Base-by-base conservation (phyloP, 129 eudicot genomes). In the Ambrosia artemisiifolia region DNA sequence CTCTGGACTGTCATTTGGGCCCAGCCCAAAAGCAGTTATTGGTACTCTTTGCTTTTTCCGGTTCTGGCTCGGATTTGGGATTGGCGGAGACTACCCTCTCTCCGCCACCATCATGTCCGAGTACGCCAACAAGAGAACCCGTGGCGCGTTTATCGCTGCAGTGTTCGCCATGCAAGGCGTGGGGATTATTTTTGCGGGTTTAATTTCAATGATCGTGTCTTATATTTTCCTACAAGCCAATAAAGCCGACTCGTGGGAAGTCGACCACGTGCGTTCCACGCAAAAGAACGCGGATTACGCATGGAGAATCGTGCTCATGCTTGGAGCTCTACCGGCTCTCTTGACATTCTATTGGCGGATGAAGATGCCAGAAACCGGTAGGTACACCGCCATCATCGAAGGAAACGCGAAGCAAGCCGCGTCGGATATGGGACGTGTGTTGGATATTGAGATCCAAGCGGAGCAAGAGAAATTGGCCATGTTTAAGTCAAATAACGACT, bases 41-140 rank as follows among this genome's bases (percentile, higher is more conserved):
- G 24, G 62, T 1, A 87, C 89, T 0, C 80, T 87, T 12, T 84
- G 93, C 55, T 87, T 87, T 69, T 87, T 87, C 36, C 64, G 90
- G 19, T 84, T 87, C 61, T 87, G 94, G 94, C 84, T 85, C 0
- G 94, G 94, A 1, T 87, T 87, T 43, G 94, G 94, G 42, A 87
- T 87, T 0, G 93, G 93, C 5, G 93, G 93, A 0, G 93, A 87
- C 65, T 87, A 84, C 62, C 93, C 94, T 0, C 80, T 87, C 4
- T 84, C 89, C 7, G 94, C 94, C 70, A 87, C 94, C 0, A 87
- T 87, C 53, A 87, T 87, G 94, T 87, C 94, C 0, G 90, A 87
- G 51, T 87, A 87, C 28, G 94, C 94, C 0, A 84, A 84, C 46
- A 87, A 84, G 61, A 80, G 75, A 8, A 84, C 89, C 1, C 88